A percentile compares a stretch with the other conserved stretches of the same genome.
These are phyloP conservation scores for Ustilago xerochloae DNA, from an alignment of 1,284 basidiomycete genomes.

Conservation along the genomic window DNA sequence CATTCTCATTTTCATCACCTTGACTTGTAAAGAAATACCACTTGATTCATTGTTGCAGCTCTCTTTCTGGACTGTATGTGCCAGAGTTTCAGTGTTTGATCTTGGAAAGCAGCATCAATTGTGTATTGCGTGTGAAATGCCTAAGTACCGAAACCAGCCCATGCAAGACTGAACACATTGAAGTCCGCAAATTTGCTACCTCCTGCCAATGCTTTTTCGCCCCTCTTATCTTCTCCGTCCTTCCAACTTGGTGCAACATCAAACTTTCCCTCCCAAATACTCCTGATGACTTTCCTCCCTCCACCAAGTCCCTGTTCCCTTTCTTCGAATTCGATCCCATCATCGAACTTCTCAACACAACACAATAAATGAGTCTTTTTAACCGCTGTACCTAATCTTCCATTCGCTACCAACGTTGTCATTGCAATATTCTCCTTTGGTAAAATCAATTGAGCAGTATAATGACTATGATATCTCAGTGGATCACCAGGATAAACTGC, in stretches of 20 bases:
- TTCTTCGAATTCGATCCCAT: background rate
- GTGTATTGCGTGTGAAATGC: background rate
- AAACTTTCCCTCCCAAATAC: conserved; percentile 3
- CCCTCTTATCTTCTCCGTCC: conserved; percentile 6
- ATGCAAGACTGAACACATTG: conserved; percentile 62
- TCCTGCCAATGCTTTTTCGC: background rate
- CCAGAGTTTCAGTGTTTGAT: too few species aligned
- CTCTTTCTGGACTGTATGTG: background rate
- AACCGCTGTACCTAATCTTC: conserved; percentile 93
- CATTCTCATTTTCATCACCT: too few species aligned
- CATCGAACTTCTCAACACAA: conserved; percentile 65
- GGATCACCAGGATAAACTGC: conserved; percentile 97
- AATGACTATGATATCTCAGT: conserved; percentile 95
- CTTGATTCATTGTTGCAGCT: background rate
- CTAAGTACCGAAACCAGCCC: conserved; percentile 67
- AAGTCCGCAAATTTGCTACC: conserved; percentile 43
- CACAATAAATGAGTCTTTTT: conserved; percentile 96
- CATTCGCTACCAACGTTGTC: conserved; percentile 85
- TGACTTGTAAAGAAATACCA: background rate
- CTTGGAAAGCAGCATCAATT: too few species aligned
- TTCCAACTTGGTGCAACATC: conserved; percentile 3
- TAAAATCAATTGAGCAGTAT: conserved; percentile 73
- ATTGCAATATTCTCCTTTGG: background rate
- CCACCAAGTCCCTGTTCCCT: background rate
- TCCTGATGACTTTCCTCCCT: conserved; percentile 6